Evolutionary conservation across 2,329 filamentous ascomycete genomes (phyloP).

Genomic region (Colletotrichum incanum): DNA sequence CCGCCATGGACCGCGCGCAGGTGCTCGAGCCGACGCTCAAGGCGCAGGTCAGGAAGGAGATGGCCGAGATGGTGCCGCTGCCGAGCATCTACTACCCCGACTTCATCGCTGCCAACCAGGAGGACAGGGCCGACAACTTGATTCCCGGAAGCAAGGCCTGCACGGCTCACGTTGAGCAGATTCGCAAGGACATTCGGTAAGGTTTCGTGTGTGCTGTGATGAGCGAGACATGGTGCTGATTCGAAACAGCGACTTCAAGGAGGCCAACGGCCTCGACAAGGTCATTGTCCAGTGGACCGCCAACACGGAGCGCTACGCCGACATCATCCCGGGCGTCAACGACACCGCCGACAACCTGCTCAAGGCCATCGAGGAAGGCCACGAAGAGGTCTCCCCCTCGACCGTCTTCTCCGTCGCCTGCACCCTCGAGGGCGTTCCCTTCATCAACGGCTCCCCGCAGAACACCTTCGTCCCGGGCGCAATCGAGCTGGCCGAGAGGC

Average conservation of each 20-base stretch:
- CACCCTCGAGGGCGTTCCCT: constrained; percentile 90
- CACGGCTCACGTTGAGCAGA: constrained; percentile 90
- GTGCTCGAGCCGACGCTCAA: constrained; percentile 98
- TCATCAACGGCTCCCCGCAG: constrained; percentile 99
- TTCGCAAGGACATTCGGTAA: constrained; percentile 86
- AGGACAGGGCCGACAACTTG: constrained; percentile 94
- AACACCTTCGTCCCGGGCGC: constrained; percentile 98
- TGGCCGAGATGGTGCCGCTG: constrained; percentile 89
- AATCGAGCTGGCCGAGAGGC: constrained; percentile 88
- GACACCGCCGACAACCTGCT: constrained; percentile 96
- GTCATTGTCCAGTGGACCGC: constrained; percentile 98
- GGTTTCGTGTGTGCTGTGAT: background rate
- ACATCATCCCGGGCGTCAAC: constrained; percentile 90
- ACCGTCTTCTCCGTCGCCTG: constrained; percentile 96
- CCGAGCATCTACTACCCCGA: constrained; percentile 99
- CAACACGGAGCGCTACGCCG: constrained; percentile 97
- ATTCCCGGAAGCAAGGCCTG: constrained; percentile 87
- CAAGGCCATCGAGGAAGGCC: constrained; percentile 87
- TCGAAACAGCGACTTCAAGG: constrained; percentile 84
- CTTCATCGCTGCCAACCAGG: constrained; percentile 99
- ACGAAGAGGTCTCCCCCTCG: constrained; percentile 93
- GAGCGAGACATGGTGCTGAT: constrained; percentile 21
- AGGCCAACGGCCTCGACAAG: constrained; percentile 87
- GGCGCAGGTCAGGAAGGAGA: constrained; percentile 90
- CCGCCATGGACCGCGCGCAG: constrained; percentile 94